Base-by-base conservation (phyloP, 805 yeast species). In the Candida xiaguanensis region DNA sequence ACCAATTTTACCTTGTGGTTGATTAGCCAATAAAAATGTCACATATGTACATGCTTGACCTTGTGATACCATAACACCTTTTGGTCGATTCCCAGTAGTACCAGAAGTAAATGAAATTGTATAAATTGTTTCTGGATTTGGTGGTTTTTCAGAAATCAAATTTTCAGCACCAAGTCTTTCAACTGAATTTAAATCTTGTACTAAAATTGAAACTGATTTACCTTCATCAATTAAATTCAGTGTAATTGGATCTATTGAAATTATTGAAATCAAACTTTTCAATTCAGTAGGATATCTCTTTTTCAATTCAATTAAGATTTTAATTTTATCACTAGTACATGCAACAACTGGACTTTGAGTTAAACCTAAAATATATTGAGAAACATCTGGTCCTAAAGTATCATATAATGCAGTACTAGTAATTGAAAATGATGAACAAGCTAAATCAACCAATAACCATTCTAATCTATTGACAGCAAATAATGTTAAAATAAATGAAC, bases 41-140 rank as follows among this genome's bases (percentile, higher is more conserved):
- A 47, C 43, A 14, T 50, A 54, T 11, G 54, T 38, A 15, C 52
- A 49, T 4, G 52, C 53, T 30, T 43, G 48, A 12, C 38, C 38
- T 30, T 57, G 62, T 13, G 54, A 42, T 45, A 82, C 63, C 22
- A 79, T 77, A 18, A 82, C 91, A 51, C 91, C 91, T 65, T 85
- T 85, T 45, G 91, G 87, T 39, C 59, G 50, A 31, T 80, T 75
- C 40, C 93, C 90, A n/a, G 85, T 79, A 16, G 87, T 80, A 30
- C 77, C 72, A 5, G 85, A 82, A 33, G 74, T 64, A 42, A 71
- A 70, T 15, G 70, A 64, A 22, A 70, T 65, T 16, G 74, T 67
- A 47, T 58, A 66, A 17, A 59, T 44, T 9, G 70, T 47, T 9
- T 65, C 63, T 15, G 61, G 53, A 33, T 48, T 48, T 8, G 72